Conservation (phyloP, 257 asterid genomes). For the Thymus mandschuricus region DNA sequence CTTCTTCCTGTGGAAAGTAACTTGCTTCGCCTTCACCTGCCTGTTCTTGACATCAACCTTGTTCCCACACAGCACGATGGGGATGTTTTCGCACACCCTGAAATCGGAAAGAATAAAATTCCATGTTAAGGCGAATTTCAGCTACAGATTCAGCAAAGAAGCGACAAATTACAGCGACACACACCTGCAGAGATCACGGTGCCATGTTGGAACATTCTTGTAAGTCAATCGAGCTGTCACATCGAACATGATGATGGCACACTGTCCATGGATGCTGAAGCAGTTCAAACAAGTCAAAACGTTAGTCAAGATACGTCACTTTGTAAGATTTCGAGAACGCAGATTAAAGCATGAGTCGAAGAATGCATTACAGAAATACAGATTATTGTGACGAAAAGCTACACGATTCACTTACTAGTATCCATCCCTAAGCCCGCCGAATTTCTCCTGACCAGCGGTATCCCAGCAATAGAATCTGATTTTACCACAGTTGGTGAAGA, state of each 20-base stretch:
- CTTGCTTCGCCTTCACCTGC: constrained; percentile 84
- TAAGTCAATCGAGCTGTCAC: constrained; percentile 81
- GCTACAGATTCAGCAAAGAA: background rate
- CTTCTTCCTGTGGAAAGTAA: constrained; percentile 74
- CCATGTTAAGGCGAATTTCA: background rate
- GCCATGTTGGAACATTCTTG: constrained; percentile 90
- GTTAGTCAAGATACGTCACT: background rate
- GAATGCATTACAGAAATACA: too few relatives aligned
- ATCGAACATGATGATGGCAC: constrained; percentile 85
- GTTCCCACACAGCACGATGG: constrained; percentile 76
- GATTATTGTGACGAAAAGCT: background rate
- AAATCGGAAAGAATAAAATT: background rate
- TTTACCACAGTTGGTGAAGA: constrained; percentile 77
- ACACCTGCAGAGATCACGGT: constrained; percentile 82
- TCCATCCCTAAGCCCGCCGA: constrained; percentile 84
- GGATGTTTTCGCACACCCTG: constrained; percentile 77
- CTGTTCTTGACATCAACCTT: constrained; percentile 81
- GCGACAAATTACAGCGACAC: background rate
- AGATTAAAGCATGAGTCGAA: too few relatives aligned
- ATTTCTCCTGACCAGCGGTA: constrained; percentile 82
- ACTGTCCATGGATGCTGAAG: constrained; percentile 78
- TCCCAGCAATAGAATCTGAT: constrained; percentile 85
- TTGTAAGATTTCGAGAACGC: too few relatives aligned
- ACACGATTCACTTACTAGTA: constrained; percentile 63
- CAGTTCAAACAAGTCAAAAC: constrained; percentile 2